Evolutionary conservation across 768 basidiomycete genomes (phyloP), one percentile per base, ranked within the genome.

Genomic region (Pholiota molesta): DNA sequence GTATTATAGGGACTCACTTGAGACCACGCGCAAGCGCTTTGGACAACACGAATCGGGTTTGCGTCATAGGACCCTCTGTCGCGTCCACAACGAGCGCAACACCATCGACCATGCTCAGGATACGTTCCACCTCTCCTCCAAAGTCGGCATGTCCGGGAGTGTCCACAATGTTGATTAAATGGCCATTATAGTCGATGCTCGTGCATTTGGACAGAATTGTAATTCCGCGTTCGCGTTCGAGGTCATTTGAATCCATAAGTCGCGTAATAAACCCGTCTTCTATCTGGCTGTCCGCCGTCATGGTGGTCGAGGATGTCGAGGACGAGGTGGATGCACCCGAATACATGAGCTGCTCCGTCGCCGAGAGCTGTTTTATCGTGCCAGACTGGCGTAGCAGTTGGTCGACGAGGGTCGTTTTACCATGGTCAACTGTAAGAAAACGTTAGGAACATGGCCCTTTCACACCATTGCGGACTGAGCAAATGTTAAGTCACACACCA

Each of bases 141-240:
- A 87, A 86, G 66, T 87, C 86, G 7, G 84, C 85, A 70, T 87
- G 86, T 55, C 86, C 85, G 0, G 85, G 86, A 0, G 86, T 87
- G 66, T 87, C 86, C 62, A 86, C 81, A 62, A 87, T 83, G 57
- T 86, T 87, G 63, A 85, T 83, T 3, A 81, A 73, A 65, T 79
- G 80, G 2, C 78, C 75, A 42, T 80, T 76, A 68, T 83, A 85
- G 47, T 74, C 75, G 19, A 84, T 78, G 52, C 80, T 83, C 2
- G 85, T 85, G 71, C 83, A 84, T 62, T 86, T 86, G 0, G 83
- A 84, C 51, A 86, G 78, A 60, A 87, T 87, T 16, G 86, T 86
- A 57, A 87, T 87, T 9, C 86, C 85, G 2, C 86, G 81, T 62
- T 86, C 85, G 31, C 81, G 77, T 71, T 87, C 86, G 8, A 83